phyloP scores from a whole-genome alignment of 2,329 filamentous ascomycete genomes.

The Monascus ruber region DNA sequence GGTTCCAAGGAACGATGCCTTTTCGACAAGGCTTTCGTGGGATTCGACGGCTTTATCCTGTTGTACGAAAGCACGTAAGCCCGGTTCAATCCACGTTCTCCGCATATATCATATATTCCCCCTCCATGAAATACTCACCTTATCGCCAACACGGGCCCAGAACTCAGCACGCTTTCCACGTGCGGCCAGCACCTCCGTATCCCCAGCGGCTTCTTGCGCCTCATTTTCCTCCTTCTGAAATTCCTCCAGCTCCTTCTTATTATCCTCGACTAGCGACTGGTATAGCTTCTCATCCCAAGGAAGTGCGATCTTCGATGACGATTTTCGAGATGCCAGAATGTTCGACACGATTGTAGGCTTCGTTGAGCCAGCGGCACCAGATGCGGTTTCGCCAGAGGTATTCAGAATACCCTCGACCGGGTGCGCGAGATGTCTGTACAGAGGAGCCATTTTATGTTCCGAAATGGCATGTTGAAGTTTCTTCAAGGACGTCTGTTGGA shows the following conservation, averaged over 20 bases:
- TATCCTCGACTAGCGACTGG: slow-evolving; percentile 61
- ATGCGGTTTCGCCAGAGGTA: slow-evolving; percentile 53
- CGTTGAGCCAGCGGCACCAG: slow-evolving; percentile 24
- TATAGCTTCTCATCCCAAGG: slow-evolving; percentile 90
- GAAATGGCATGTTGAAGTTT: slow-evolving; percentile 53
- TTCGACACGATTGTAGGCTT: slow-evolving; percentile 51
- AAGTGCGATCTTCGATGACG: slow-evolving; percentile 54
- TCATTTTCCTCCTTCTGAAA: slow-evolving; percentile 85
- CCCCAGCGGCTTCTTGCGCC: slow-evolving; percentile 87
- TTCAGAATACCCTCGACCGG: slow-evolving; percentile 69
- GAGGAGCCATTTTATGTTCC: slow-evolving; percentile 55
- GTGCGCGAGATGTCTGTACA: slow-evolving; percentile 55
- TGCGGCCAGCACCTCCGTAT: slow-evolving; percentile 87
- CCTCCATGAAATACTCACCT: slow-evolving; percentile 44
- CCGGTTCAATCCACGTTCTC: background rate
- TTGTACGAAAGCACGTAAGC: slow-evolving; percentile 1
- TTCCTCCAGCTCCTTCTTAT: slow-evolving; percentile 63
- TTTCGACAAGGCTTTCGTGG: slow-evolving; percentile 89
- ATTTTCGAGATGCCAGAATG: slow-evolving; percentile 62
- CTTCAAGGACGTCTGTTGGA: slow-evolving; percentile 47
- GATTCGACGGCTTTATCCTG: slow-evolving; percentile 89
- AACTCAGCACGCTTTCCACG: slow-evolving; percentile 93
- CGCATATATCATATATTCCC: too few species aligned
- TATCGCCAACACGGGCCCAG: slow-evolving; percentile 90
- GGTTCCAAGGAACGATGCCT: slow-evolving; percentile 90